Conservation (phyloP, 768 basidiomycete genomes). For the Lanmaoa rubissima region DNA sequence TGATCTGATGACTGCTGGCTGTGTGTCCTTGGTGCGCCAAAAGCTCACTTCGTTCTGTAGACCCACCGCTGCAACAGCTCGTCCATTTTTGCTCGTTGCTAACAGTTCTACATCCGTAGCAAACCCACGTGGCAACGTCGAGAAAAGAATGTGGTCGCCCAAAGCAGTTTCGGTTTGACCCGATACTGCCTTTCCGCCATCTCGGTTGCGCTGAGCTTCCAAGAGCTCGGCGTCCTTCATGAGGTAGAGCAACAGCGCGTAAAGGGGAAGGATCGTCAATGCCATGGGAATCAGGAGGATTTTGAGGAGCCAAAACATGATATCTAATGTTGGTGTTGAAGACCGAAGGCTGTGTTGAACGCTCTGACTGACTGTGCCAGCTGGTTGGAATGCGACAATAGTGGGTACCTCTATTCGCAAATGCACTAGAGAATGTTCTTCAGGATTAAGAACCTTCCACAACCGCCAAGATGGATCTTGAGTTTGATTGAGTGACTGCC, state of each 20-base stretch:
- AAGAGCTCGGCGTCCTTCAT: conserved; percentile 89
- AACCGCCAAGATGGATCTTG: conserved; percentile 60
- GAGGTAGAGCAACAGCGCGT: conserved; percentile 76
- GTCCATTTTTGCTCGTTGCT: conserved; percentile 66
- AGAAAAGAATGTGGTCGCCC: conserved; percentile 51
- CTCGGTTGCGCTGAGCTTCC: conserved; percentile 75
- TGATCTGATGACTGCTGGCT: conserved; percentile 47
- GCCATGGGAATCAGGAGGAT: conserved; percentile 85
- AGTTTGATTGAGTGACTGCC: conserved; percentile 29
- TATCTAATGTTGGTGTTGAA: conserved; percentile 49
- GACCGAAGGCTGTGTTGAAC: conserved; percentile 39
- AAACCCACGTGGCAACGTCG: conserved; percentile 78
- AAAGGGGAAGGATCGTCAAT: conserved; percentile 70
- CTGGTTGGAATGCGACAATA: conserved; percentile 62
- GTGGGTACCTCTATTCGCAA: conserved; percentile 79
- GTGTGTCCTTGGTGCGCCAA: conserved; percentile 52
- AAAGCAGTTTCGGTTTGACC: conserved; percentile 29
- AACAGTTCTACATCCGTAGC: conserved; percentile 81
- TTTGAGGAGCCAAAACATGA: conserved; percentile 72
- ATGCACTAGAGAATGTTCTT: conserved; percentile 63
- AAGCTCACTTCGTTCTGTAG: conserved; percentile 74
- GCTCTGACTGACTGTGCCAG: conserved; percentile 28
- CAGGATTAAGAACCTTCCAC: conserved; percentile 78
- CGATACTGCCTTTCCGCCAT: conserved; percentile 41
- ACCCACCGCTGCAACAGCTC: conserved; percentile 66